phyloP scores from a whole-genome alignment of 1,284 basidiomycete species.

The Sporisorium scitamineum region DNA sequence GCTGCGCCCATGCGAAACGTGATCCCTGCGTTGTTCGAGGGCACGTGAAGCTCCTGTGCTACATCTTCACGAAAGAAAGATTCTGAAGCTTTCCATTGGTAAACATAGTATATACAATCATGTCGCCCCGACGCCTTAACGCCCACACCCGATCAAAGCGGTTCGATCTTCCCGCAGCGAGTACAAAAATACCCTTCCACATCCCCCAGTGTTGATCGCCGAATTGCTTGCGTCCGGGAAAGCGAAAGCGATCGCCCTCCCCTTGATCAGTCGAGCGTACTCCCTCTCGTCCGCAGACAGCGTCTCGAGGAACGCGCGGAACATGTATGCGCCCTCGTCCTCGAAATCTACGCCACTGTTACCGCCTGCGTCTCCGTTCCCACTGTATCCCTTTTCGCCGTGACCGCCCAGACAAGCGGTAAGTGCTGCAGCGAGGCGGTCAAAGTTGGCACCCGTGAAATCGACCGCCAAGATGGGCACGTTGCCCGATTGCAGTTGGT shows the following conservation, averaged over 20 bases:
- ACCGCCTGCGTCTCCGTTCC: constrained; percentile 1
- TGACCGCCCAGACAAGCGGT: constrained; percentile 50
- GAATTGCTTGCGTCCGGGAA: constrained; percentile 43
- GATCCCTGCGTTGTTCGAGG: too few species aligned
- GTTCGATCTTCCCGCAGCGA: constrained; percentile 52
- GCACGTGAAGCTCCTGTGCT: too few species aligned
- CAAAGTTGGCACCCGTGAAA: constrained; percentile 50
- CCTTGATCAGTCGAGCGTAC: constrained; percentile 52
- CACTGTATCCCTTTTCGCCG: constrained; percentile 11
- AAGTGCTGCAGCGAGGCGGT: constrained; percentile 43
- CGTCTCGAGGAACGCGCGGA: constrained; percentile 52
- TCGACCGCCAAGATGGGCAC: constrained; percentile 63
- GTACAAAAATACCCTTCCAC: constrained; percentile 53
- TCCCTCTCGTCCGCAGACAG: constrained; percentile 60
- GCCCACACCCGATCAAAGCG: constrained; percentile 48
- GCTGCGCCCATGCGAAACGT: too few species aligned
- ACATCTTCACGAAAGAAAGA: too few species aligned
- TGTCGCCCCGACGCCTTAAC: constrained; percentile 1
- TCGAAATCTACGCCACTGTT: constrained; percentile 16
- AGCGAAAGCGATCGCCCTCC: constrained; percentile 36
- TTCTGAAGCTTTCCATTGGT: not conserved
- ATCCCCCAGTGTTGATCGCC: constrained; percentile 20
- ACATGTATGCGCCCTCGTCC: constrained; percentile 47
- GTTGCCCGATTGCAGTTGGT: constrained; percentile 51
- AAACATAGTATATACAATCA: not conserved